Conservation (phyloP, 192 early-diverging fungal genomes). For the Podila clonocystis region DNA sequence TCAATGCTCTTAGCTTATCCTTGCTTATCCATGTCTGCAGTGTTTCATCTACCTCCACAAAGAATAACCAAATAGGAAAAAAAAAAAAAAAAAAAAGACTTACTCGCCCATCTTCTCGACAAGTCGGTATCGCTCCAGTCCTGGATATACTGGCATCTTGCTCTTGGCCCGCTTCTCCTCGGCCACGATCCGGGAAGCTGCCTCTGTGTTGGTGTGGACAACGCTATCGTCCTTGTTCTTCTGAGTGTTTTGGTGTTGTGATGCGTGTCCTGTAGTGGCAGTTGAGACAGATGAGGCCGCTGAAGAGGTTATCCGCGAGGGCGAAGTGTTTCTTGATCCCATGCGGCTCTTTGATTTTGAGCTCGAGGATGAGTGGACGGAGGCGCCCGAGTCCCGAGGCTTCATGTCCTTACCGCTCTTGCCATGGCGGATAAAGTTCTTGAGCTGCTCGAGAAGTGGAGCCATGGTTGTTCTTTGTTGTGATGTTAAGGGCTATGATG, state of each 20-base stretch:
- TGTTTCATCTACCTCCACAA: too few species aligned
- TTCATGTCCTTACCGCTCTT: constrained; percentile 51
- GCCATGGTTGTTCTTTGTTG: constrained; percentile 16
- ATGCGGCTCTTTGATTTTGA: constrained; percentile 18
- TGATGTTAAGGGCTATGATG: not conserved
- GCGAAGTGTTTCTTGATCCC: constrained; percentile 20
- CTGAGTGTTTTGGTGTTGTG: not conserved
- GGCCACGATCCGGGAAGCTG: constrained; percentile 59
- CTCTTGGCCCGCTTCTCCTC: constrained; percentile 61
- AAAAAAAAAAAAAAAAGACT: constrained; percentile 39
- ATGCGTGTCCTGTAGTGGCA: not conserved
- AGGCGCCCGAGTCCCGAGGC: constrained; percentile 31
- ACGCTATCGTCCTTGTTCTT: constrained; percentile 9
- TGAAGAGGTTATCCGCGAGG: constrained; percentile 21
- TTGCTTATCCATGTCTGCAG: too few species aligned
- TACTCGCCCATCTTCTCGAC: constrained; percentile 79
- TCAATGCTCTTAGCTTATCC: too few species aligned
- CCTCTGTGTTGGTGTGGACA: constrained; percentile 46
- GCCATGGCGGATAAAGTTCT: constrained; percentile 60
- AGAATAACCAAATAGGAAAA: not conserved
- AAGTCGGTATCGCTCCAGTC: constrained; percentile 65
- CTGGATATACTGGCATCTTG: constrained; percentile 64
- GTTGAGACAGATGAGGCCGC: not conserved
- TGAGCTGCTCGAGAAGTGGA: constrained; percentile 56
- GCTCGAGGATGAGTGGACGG: constrained; percentile 5